Conservation (phyloP, 352 stramenopile species). For the Phytophthora aleatoria region DNA sequence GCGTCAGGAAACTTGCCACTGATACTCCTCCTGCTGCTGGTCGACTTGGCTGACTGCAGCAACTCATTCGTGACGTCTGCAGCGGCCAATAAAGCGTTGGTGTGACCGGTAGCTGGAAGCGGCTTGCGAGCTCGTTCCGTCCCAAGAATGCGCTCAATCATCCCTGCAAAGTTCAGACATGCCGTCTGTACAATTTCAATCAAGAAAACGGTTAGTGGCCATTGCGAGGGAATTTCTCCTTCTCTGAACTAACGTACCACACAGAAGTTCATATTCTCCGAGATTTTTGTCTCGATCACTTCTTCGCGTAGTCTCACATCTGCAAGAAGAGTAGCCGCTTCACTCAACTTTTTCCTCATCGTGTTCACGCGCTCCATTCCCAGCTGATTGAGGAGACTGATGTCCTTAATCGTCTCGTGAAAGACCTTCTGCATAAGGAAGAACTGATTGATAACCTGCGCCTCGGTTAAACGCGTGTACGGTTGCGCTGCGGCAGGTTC, state of each 20-base stretch:
- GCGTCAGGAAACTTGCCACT: not conserved
- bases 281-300: slow-evolving; percentile 36
- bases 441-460: slow-evolving; percentile 54
- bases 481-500: not conserved
- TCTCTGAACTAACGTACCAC: slow-evolving; percentile 25
- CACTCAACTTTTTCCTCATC: slow-evolving; percentile 2
- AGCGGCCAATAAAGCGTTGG: slow-evolving; percentile 21
- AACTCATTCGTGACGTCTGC: slow-evolving; percentile 14
- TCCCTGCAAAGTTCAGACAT: slow-evolving; percentile 24
- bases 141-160: slow-evolving; percentile 22
- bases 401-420: slow-evolving; percentile 49
- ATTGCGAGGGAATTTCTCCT: too few species aligned
- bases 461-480: slow-evolving; percentile 23
- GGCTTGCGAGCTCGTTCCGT: slow-evolving; percentile 1
- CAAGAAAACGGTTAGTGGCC: not conserved
- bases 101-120: slow-evolving; percentile 4
- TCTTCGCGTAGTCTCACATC: slow-evolving; percentile 18
- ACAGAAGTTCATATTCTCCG: slow-evolving; percentile 47
- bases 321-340: slow-evolving; percentile 1
- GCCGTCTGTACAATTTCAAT: slow-evolving; percentile 14
- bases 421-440: slow-evolving; percentile 51
- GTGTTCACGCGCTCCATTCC: slow-evolving; percentile 35
- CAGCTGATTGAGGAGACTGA: slow-evolving; percentile 46
- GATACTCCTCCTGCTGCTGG: slow-evolving; percentile 3
- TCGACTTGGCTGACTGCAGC: slow-evolving; percentile 1